Evolutionary conservation across 73 alveolate species (phyloP), one percentile per base, ranked within the genome.

Genomic region (Paramecium sexaurelia): DNA sequence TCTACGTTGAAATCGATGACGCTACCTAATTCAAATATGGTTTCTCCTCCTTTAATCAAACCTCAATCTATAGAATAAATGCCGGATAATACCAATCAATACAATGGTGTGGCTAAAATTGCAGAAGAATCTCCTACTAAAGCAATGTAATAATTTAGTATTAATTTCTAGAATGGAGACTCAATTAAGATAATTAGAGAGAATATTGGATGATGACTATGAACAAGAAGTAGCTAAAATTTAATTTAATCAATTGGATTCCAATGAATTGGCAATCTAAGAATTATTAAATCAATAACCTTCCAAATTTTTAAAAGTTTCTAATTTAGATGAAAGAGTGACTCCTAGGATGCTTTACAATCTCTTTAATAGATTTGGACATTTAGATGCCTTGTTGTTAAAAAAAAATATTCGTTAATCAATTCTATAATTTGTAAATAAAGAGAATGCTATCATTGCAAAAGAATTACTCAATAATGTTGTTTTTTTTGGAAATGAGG

Each of bases 301-400:
- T 1, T 78, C 90, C 3, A 37, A 40, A 40, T 29, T 19, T 11
- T 24, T 78, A 5, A 41, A 20, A 7, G 90, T 78, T 22, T 26
- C 61, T 6, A 78, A 78, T 33, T 3, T 78, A 78, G 90, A 78
- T 24, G 90, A 78, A 22, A 39, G 71, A 43, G 90, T 78, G n/a
- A 78, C 90, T 17, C 45, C 36, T 1, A 39, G 41, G 9, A 78
- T 78, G 90, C 68, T 78, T 13, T 78, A 40, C 75, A 78, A 78
- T 78, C 75, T 78, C 6, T 78, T 78, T 43, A 78, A 78, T 20
- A 78, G 90, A 24, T 78, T 78, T 78, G 90, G 75, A 27, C 40
- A 78, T 39, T 19, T 78, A 47, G 73, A 78, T n/a, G 69, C 43
- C n/a, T 22, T 78, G 15, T 61, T 22, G 19, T 78, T 20, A 27